phyloP scores from a whole-genome alignment of 257 asterid species.

The Penstemon barbatus region DNA sequence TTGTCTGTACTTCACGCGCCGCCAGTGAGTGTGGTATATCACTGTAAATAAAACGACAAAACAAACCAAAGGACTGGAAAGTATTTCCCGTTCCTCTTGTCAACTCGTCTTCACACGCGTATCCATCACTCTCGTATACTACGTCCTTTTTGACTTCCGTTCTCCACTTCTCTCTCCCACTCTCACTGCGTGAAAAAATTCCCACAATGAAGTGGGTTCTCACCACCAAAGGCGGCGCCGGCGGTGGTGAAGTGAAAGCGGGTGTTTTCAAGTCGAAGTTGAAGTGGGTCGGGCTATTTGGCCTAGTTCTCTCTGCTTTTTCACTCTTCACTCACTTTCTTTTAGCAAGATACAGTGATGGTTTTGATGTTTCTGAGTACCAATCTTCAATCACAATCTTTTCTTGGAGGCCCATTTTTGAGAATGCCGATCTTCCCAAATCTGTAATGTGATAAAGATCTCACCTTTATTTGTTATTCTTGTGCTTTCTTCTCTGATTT shows the following conservation, averaged over 20 bases:
- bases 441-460: conserved; percentile 68
- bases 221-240: conserved; percentile 44
- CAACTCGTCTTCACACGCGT: conserved; percentile 32
- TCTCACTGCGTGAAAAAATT: background rate
- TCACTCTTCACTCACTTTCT: conserved; percentile 86
- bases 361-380: conserved; percentile 62
- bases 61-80: conserved; percentile 32
- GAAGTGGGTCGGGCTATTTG: conserved; percentile 81
- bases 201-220: conserved; percentile 59
- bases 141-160: background rate
- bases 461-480: conserved; percentile 25
- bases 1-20: conserved; percentile 36
- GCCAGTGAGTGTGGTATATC: conserved; percentile 27
- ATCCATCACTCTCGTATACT: conserved; percentile 24
- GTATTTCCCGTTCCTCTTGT: conserved; percentile 29
- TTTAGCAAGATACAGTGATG: conserved; percentile 78
- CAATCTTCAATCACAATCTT: conserved; percentile 83
- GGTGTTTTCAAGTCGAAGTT: conserved; percentile 76
- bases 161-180: conserved; percentile 12
- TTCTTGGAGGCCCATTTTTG: conserved; percentile 88
- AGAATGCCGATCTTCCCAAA: conserved; percentile 53
- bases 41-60: conserved; percentile 30
- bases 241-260: conserved; percentile 48
- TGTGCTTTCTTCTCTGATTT: conserved; percentile 3
- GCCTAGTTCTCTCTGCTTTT: conserved; percentile 70